phyloP scores from a whole-genome alignment of 805 yeast genomes.

The Wickerhamomyces xylosicus region DNA sequence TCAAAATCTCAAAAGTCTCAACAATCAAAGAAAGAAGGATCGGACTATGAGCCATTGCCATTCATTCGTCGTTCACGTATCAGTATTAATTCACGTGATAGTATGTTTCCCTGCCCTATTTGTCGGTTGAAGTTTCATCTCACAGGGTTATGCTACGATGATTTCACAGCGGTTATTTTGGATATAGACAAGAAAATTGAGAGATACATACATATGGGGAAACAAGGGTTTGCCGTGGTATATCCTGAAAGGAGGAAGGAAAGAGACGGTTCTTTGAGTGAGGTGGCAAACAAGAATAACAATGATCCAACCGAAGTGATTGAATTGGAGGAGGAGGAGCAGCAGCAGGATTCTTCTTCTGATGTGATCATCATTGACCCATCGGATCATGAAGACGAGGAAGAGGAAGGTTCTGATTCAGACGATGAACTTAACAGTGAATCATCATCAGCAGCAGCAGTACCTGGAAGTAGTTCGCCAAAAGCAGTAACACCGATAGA shows the following conservation, averaged over 20 bases:
- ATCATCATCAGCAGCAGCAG: no score
- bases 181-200: neutral
- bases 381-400: slow-evolving; percentile 2
- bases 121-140: slow-evolving; percentile 8
- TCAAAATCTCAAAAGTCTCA: no score
- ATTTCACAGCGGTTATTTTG: slow-evolving; percentile 10
- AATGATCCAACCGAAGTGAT: slow-evolving; percentile 9
- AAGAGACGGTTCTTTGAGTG: no score
- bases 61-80: no score
- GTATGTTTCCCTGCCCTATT: slow-evolving; percentile 8
- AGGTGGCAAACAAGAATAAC: slow-evolving; percentile 6
- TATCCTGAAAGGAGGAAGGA: neutral
- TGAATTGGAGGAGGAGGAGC: slow-evolving; percentile 2
- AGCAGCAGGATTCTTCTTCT: neutral
- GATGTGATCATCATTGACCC: slow-evolving; percentile 6
- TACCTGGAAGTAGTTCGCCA: no score
- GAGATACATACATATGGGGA: neutral
- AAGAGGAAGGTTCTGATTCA: neutral
- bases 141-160: slow-evolving; percentile 12
- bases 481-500: no score
- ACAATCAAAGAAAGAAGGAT: no score
- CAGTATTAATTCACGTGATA: no score
- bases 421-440: neutral
- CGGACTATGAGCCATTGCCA: no score
- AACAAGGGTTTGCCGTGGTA: no score